These are phyloP conservation scores for Gypsophila paniculata DNA, from an alignment of 179 eudicot genomes.

Conservation along the genomic window DNA sequence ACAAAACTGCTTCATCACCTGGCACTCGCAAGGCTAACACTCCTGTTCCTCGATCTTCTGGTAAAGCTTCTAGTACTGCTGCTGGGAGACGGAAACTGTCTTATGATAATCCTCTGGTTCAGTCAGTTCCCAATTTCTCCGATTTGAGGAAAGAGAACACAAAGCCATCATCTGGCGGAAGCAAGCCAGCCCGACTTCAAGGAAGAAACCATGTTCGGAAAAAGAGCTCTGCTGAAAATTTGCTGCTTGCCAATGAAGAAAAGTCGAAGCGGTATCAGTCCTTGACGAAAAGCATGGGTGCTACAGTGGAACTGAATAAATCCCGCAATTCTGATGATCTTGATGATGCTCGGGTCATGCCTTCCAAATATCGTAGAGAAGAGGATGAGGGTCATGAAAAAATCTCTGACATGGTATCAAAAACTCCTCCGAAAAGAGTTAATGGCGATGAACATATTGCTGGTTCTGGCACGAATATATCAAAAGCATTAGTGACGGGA, in stretches of 20 bases:
- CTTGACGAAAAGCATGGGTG: conserved; percentile 45
- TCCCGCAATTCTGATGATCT: conserved; percentile 44
- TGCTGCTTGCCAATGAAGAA: conserved; percentile 46
- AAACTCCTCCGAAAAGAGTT: conserved; percentile 50
- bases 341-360: conserved; percentile 35
- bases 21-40: conserved; percentile 52
- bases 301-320: conserved; percentile 51
- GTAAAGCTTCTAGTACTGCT: conserved; percentile 44
- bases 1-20: conserved; percentile 43
- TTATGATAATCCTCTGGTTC: conserved; percentile 74
- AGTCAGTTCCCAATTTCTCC: conserved; percentile 89
- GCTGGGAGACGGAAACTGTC: conserved; percentile 60
- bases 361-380: conserved; percentile 45
- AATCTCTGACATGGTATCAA: conserved; percentile 34
- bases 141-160: conserved; percentile 85
- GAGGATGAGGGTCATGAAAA: conserved; percentile 36
- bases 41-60: conserved; percentile 50
- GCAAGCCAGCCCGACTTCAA: conserved; percentile 59
- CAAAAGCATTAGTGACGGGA: conserved; percentile 38
- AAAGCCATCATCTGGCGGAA: conserved; percentile 54
- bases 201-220: conserved; percentile 60
- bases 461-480: conserved; percentile 36
- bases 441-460: conserved; percentile 35
- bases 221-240: conserved; percentile 58
- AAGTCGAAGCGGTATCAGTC: conserved; percentile 54